phyloP scores from a whole-genome alignment of 139 green algal genomes.

The Ettlia oleoabundans region DNA sequence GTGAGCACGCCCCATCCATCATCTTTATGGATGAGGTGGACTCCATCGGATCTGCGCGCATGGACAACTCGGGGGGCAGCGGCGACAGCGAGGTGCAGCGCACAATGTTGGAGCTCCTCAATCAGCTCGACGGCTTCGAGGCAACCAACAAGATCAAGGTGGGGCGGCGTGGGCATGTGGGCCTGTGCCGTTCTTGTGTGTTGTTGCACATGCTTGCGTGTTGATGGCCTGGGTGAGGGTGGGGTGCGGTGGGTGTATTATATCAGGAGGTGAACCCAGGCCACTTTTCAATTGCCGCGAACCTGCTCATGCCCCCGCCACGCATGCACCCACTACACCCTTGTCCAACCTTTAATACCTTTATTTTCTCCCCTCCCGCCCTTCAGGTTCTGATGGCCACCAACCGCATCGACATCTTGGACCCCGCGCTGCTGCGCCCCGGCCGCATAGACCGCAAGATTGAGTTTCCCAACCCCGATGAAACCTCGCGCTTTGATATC shows the following conservation, averaged over 20 bases:
- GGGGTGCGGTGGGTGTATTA: too few relatives aligned
- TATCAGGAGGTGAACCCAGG: too few relatives aligned
- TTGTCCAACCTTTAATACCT: neutral
- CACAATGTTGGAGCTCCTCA: conserved; percentile 99
- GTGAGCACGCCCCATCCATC: conserved; percentile 95
- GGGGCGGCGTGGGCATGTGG: neutral
- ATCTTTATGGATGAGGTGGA: conserved; percentile 99
- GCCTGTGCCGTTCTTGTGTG: neutral
- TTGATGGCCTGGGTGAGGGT: too few relatives aligned
- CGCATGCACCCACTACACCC: neutral
- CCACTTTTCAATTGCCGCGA: too few relatives aligned
- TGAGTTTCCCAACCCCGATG: conserved; percentile 98
- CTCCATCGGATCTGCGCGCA: conserved; percentile 93
- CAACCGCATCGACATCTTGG: conserved; percentile 99
- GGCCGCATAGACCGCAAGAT: conserved; percentile 99
- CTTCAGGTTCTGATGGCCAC: conserved; percentile 97
- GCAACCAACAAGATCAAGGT: conserved; percentile 99
- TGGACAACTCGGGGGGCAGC: conserved; percentile 80
- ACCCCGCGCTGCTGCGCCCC: conserved; percentile 95
- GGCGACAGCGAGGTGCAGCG: conserved; percentile 99
- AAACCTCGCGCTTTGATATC: conserved; percentile 93
- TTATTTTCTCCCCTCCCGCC: neutral
- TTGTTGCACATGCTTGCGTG: neutral
- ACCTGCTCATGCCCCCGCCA: neutral
- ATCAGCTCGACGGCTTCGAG: conserved; percentile 99